Evolutionary conservation across 2,329 filamentous ascomycete genomes (phyloP).

Genomic region (Nemania abortiva): DNA sequence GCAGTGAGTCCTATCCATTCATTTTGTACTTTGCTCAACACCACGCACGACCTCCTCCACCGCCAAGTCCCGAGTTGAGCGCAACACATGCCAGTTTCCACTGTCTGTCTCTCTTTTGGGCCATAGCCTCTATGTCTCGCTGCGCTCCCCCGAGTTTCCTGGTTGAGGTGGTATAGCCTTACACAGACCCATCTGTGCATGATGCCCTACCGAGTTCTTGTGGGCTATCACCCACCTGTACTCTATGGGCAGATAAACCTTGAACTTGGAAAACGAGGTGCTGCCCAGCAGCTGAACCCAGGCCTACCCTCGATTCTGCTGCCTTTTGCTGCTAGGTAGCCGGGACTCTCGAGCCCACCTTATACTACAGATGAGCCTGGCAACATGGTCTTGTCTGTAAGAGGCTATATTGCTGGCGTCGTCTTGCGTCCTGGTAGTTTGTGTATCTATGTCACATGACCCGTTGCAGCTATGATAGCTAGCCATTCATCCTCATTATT

Average conservation of each 20-base stretch:
- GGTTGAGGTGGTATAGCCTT: conserved; percentile 27
- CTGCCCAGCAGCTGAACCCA: conserved; percentile 38
- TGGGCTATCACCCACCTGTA: conserved; percentile 18
- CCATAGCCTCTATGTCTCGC: conserved; percentile 21
- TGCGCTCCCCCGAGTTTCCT: conserved; percentile 21
- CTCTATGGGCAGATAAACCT: conserved; percentile 15
- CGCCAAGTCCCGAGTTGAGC: conserved; percentile 26
- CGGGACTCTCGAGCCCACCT: conserved; percentile 44
- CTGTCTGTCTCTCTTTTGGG: conserved; percentile 26
- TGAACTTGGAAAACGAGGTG: conserved; percentile 34
- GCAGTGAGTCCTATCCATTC: conserved; percentile 65
- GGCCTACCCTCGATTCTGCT: conserved; percentile 29
- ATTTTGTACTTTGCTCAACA: conserved; percentile 31
- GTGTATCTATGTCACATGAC: conserved; percentile 19
- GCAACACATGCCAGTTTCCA: conserved; percentile 33
- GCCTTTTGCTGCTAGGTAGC: conserved; percentile 37
- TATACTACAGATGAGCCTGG: conserved; percentile 23
- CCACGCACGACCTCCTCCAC: conserved; percentile 31
- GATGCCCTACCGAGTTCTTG: conserved; percentile 20
- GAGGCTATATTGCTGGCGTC: background rate
- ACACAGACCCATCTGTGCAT: conserved; percentile 18
- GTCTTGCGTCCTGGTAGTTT: background rate
- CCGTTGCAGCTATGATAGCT: conserved; percentile 44
- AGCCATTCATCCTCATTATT: conserved; percentile 18
- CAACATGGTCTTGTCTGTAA: conserved; percentile 24